Evolutionary conservation across 2,329 filamentous ascomycete species (phyloP).

Genomic region (Phoma sp.): DNA sequence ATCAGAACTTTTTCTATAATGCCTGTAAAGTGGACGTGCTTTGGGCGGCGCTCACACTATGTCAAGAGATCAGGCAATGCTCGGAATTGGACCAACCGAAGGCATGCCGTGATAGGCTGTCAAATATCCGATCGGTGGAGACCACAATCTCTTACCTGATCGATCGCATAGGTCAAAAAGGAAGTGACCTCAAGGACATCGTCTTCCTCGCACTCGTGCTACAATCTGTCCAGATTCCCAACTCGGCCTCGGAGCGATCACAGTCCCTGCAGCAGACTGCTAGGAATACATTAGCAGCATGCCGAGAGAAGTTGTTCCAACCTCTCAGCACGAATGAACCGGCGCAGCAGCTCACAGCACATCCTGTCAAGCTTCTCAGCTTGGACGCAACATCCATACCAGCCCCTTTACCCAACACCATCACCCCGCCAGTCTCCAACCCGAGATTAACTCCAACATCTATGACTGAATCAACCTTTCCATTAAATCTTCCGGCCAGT

Average conservation of each 20-base stretch:
- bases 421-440: conserved; percentile 10
- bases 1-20: conserved; percentile 37
- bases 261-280: conserved; percentile 12
- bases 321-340: conserved; percentile 9
- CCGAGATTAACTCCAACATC: conserved; percentile 1
- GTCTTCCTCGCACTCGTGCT: conserved; percentile 29
- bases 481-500: conserved; percentile 4
- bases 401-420: not conserved
- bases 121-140: conserved; percentile 19
- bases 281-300: conserved; percentile 19
- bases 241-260: not conserved
- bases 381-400: not conserved
- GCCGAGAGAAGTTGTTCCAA: conserved; percentile 22
- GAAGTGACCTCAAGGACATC: conserved; percentile 31
- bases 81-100: not conserved
- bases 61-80: conserved; percentile 34
- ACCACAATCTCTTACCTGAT: conserved; percentile 23
- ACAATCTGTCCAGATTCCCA: conserved; percentile 21
- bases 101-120: not conserved
- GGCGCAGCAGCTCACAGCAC: not conserved
- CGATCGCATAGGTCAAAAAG: conserved; percentile 23
- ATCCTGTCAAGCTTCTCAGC: conserved; percentile 7
- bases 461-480: not conserved
- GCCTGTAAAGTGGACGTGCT: conserved; percentile 42
- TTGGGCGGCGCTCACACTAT: conserved; percentile 41